A percentile compares a stretch with the other conserved stretches of the same genome.
phyloP scores from a whole-genome alignment of 768 basidiomycete species.

The Boletus fagicola region DNA sequence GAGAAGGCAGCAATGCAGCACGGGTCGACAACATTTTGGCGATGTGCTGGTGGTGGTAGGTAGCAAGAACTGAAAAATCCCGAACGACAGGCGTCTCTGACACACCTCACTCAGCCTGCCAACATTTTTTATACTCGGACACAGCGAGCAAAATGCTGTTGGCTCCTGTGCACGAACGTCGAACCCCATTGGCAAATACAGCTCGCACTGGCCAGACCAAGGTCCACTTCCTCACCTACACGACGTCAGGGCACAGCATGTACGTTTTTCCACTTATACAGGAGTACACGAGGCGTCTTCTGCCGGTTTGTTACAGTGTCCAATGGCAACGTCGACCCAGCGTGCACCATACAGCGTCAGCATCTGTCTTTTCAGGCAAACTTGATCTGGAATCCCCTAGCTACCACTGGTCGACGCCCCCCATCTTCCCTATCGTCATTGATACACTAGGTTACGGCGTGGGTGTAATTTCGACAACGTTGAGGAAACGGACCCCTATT shows the following conservation, averaged over 20 bases:
- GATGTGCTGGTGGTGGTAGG: constrained; percentile 7
- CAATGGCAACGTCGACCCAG: neutral
- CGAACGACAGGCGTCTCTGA: neutral
- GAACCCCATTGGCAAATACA: constrained; percentile 8
- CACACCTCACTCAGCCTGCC: neutral
- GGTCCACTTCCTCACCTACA: neutral
- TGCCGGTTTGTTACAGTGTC: neutral
- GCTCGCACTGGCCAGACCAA: neutral
- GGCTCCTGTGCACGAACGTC: constrained; percentile 10
- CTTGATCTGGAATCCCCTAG: neutral
- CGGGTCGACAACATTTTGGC: constrained; percentile 33
- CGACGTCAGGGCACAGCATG: neutral
- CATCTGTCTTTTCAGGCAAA: neutral
- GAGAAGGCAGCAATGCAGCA: constrained; percentile 20
- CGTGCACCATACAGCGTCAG: neutral
- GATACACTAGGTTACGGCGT: no score
- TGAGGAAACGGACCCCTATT: neutral
- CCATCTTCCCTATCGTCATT: neutral
- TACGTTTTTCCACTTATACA: neutral
- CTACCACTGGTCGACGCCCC: neutral
- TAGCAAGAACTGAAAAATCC: neutral
- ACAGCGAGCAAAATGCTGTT: constrained; percentile 21
- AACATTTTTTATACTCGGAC: neutral
- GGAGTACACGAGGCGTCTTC: no score
- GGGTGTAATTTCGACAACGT: neutral